These are phyloP conservation scores for Saccharata proteae DNA, from an alignment of 2,329 filamentous ascomycete species.

Conservation along the genomic window DNA sequence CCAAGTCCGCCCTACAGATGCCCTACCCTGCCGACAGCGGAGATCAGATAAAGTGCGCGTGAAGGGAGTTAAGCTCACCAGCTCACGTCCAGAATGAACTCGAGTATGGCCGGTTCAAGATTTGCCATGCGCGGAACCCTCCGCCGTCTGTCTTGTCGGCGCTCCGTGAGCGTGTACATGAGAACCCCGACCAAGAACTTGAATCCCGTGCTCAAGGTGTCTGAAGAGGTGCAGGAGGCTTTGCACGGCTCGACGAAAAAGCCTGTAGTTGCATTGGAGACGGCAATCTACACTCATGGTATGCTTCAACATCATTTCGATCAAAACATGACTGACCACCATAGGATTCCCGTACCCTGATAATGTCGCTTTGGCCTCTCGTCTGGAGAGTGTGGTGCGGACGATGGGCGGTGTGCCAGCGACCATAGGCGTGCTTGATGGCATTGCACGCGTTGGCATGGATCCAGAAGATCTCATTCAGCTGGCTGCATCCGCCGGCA, in stretches of 20 bases:
- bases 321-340: background rate
- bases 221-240: slow-evolving; percentile 72
- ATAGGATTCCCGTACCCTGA: slow-evolving; percentile 60
- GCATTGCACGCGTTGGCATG: slow-evolving; percentile 71
- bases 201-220: slow-evolving; percentile 53
- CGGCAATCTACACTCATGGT: slow-evolving; percentile 95
- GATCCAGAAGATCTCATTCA: slow-evolving; percentile 57
- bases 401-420: slow-evolving; percentile 68
- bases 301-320: slow-evolving; percentile 10
- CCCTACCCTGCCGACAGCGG: too few relatives aligned
- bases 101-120: too few relatives aligned
- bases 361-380: slow-evolving; percentile 62
- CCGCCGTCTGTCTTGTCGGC: too few relatives aligned
- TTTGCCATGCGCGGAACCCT: too few relatives aligned
- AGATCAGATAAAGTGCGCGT: too few relatives aligned
- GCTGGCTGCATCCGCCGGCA: slow-evolving; percentile 53
- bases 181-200: slow-evolving; percentile 16
- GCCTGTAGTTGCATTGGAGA: slow-evolving; percentile 86
- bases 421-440: slow-evolving; percentile 78
- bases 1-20: too few relatives aligned
- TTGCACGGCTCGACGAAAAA: slow-evolving; percentile 48
- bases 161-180: slow-evolving; percentile 1
- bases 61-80: too few relatives aligned
- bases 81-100: too few relatives aligned
- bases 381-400: slow-evolving; percentile 72